A percentile compares a stretch with the other conserved stretches of the same genome.
Conservation (phyloP, 176 grass and related monocot genomes). For the Echinochloa phyllopogon region DNA sequence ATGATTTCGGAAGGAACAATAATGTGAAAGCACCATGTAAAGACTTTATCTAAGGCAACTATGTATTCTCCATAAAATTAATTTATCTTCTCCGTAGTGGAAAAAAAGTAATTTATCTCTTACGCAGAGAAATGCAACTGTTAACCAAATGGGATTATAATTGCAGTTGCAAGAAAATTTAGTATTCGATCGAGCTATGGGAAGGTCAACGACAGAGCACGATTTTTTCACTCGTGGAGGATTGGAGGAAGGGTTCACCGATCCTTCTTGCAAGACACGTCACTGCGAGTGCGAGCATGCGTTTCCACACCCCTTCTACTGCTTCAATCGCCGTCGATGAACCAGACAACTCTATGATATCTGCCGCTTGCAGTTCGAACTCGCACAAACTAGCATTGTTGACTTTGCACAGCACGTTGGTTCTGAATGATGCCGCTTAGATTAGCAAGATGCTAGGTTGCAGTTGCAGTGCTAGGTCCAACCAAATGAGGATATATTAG, state of each 20-base stretch:
- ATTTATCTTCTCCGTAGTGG: too few species aligned
- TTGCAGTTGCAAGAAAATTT: neutral
- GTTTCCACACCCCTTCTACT: neutral
- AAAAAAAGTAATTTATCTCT: neutral
- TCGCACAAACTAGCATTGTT: neutral
- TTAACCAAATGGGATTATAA: neutral
- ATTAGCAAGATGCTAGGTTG: neutral
- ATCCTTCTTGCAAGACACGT: neutral
- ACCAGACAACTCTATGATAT: neutral
- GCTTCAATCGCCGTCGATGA: constrained; percentile 24
- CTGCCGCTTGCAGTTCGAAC: constrained; percentile 11
- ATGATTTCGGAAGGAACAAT: neutral
- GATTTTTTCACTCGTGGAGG: neutral
- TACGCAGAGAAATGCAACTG: neutral
- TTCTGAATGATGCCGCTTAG: constrained; percentile 28
- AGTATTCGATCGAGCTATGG: neutral
- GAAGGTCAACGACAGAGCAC: neutral
- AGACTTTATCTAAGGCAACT: neutral
- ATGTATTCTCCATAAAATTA: neutral
- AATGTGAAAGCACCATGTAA: neutral
- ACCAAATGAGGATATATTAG: constrained; percentile 7
- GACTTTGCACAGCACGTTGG: constrained; percentile 33
- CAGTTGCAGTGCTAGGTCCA: neutral
- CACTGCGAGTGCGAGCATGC: neutral
- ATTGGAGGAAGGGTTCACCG: neutral